Conservation (phyloP, 2,329 filamentous ascomycete species). For the Pestalotiopsis sp. region DNA sequence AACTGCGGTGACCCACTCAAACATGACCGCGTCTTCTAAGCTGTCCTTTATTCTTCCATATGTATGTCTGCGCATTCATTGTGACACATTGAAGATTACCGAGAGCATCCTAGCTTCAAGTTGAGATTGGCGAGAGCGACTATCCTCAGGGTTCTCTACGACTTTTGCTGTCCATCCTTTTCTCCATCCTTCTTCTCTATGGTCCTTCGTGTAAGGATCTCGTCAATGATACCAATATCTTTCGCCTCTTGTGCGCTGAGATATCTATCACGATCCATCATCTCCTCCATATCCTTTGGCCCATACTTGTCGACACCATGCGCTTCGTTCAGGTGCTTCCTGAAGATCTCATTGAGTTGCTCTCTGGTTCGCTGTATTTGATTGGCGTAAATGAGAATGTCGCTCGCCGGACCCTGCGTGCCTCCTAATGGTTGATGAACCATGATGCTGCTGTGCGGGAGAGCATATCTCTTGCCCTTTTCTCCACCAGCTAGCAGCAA, state of each 20-base stretch:
- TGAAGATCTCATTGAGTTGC: constrained; percentile 89
- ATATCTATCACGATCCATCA: constrained; percentile 98
- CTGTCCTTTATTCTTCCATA: too few relatives aligned
- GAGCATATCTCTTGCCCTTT: constrained; percentile 80
- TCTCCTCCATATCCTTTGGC: constrained; percentile 82
- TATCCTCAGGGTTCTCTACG: not conserved
- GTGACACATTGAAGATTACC: too few relatives aligned
- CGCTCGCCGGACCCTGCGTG: constrained; percentile 66
- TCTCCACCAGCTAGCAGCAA: constrained; percentile 86
- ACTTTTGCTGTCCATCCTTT: constrained; percentile 4
- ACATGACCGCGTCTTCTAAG: too few relatives aligned
- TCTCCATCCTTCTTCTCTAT: constrained; percentile 35
- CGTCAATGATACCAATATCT: constrained; percentile 89
- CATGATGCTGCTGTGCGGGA: constrained; percentile 96
- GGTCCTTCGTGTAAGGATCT: constrained; percentile 73
- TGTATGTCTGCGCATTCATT: too few relatives aligned
- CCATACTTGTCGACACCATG: constrained; percentile 76
- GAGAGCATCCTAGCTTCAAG: too few relatives aligned
- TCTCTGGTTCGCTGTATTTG: constrained; percentile 88
- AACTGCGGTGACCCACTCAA: too few relatives aligned
- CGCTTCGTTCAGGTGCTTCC: constrained; percentile 78
- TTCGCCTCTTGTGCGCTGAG: constrained; percentile 86
- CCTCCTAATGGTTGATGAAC: constrained; percentile 91
- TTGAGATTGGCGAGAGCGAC: too few relatives aligned
- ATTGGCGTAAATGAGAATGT: constrained; percentile 96